Percentiles rank a stretch among this genome's conserved stretches.
These are phyloP conservation scores for Globisporangium nagaii DNA, from an alignment of 352 stramenopile species.

Conservation along the genomic window DNA sequence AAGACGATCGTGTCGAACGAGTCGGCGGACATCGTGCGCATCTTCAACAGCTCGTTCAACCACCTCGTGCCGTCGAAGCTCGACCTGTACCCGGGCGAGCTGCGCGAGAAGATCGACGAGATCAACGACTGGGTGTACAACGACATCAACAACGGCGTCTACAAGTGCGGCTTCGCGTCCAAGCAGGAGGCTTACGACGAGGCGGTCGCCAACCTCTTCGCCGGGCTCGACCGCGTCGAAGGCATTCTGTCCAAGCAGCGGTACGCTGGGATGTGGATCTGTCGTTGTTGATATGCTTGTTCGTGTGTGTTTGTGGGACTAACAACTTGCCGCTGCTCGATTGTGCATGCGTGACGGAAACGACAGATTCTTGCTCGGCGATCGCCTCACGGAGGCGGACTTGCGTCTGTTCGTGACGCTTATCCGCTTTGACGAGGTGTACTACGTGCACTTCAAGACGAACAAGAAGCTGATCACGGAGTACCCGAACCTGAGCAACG, in stretches of 20 bases:
- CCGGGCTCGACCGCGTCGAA: constrained; percentile 65
- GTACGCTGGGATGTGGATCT: constrained; percentile 2
- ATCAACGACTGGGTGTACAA: constrained; percentile 91
- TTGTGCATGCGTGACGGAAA: not conserved
- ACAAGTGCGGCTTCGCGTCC: constrained; percentile 90
- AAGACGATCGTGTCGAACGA: constrained; percentile 94
- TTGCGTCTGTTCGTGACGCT: constrained; percentile 79
- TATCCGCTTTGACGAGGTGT: constrained; percentile 81
- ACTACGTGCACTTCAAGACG: constrained; percentile 86
- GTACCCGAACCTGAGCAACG: constrained; percentile 83
- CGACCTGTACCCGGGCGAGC: constrained; percentile 74
- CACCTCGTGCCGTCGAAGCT: constrained; percentile 57
- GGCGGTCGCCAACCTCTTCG: constrained; percentile 63
- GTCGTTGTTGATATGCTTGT: constrained; percentile 2
- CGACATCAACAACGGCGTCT: constrained; percentile 91
- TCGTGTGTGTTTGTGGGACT: not conserved
- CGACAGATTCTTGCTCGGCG: constrained; percentile 50
- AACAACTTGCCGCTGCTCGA: not conserved
- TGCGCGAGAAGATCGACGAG: constrained; percentile 82
- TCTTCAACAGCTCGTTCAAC: constrained; percentile 86
- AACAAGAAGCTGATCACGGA: constrained; percentile 87
- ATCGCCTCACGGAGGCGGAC: constrained; percentile 73
- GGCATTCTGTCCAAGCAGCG: constrained; percentile 56
- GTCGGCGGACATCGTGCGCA: constrained; percentile 91
- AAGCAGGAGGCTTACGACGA: constrained; percentile 88